Evolutionary conservation across 805 yeast species (phyloP).

Genomic region (Kurtzmaniella fragi): DNA sequence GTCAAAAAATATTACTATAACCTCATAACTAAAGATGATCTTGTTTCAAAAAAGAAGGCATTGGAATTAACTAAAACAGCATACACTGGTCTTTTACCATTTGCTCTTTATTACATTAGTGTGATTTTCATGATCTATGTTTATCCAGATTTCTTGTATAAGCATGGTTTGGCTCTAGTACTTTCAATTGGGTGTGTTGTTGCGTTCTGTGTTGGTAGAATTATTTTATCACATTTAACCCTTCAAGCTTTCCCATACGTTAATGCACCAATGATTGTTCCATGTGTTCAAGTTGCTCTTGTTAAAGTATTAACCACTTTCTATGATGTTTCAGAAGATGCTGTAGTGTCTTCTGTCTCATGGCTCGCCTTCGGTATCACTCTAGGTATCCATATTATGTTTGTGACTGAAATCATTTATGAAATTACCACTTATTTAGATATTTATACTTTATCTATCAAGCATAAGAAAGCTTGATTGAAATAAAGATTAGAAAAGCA

Average conservation of each 20-base stretch:
- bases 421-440: slow-evolving; percentile 78
- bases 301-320: slow-evolving; percentile 29
- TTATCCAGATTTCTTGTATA: slow-evolving; percentile 47
- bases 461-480: slow-evolving; percentile 55
- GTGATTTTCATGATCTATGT: slow-evolving; percentile 44
- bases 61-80: slow-evolving; percentile 38
- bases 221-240: slow-evolving; percentile 83
- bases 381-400: slow-evolving; percentile 61
- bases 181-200: slow-evolving; percentile 68
- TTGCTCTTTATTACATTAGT: slow-evolving; percentile 48
- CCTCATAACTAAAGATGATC: slow-evolving; percentile 6
- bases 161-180: slow-evolving; percentile 50
- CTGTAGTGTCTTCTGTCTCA: slow-evolving; percentile 46
- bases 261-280: slow-evolving; percentile 67
- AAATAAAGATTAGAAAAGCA: background rate
- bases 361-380: slow-evolving; percentile 68
- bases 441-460: slow-evolving; percentile 79
- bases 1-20: slow-evolving; percentile 44
- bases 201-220: slow-evolving; percentile 88
- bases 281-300: slow-evolving; percentile 44
- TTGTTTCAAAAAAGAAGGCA: slow-evolving; percentile 11
- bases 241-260: slow-evolving; percentile 68
- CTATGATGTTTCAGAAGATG: slow-evolving; percentile 34
- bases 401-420: slow-evolving; percentile 72
- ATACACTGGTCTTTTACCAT: slow-evolving; percentile 60